Percentiles rank a stretch among this genome's conserved stretches.
Evolutionary conservation across 164 flowering plant genomes (phyloP).

Genomic region (Piper betle): DNA sequence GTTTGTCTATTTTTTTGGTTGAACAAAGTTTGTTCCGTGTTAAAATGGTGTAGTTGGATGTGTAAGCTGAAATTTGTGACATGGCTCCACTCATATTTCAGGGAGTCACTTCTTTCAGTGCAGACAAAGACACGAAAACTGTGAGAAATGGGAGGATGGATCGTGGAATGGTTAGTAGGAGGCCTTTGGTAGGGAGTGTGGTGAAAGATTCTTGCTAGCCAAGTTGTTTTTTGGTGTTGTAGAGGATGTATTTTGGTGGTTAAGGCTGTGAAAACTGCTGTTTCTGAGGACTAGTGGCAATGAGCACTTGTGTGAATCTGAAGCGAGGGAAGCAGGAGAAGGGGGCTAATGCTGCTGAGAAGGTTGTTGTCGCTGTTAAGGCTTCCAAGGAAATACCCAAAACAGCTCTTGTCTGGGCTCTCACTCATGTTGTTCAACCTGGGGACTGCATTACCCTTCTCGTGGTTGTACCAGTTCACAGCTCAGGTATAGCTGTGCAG

Average conservation of each 20-base stretch:
- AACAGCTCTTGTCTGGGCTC: slow-evolving; percentile 86
- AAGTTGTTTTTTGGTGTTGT: too few relatives aligned
- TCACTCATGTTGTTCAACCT: slow-evolving; percentile 96
- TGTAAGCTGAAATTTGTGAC: too few relatives aligned
- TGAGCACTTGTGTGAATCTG: slow-evolving; percentile 25
- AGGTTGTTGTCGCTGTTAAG: slow-evolving; percentile 87
- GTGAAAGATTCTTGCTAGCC: too few relatives aligned
- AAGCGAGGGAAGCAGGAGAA: slow-evolving; percentile 34
- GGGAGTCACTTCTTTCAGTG: too few relatives aligned
- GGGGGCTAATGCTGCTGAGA: slow-evolving; percentile 44
- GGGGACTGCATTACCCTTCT: slow-evolving; percentile 83
- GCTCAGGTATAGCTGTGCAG: slow-evolving; percentile 38
- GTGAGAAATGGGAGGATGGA: too few relatives aligned
- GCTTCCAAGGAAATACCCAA: slow-evolving; percentile 84
- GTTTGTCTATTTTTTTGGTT: too few relatives aligned
- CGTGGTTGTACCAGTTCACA: slow-evolving; percentile 69
- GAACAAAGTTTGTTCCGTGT: too few relatives aligned
- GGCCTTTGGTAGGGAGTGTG: too few relatives aligned
- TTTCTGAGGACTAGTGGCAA: slow-evolving; percentile 7
- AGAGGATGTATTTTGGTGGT: neutral
- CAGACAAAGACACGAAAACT: too few relatives aligned
- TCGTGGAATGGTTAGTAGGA: too few relatives aligned
- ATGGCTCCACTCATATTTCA: too few relatives aligned
- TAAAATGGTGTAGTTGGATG: too few relatives aligned
- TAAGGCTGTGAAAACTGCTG: neutral